Percentiles rank a stretch among this genome's conserved stretches.
These are phyloP conservation scores for Artemisia tridentata DNA, from an alignment of 129 eudicot species.

Conservation along the genomic window DNA sequence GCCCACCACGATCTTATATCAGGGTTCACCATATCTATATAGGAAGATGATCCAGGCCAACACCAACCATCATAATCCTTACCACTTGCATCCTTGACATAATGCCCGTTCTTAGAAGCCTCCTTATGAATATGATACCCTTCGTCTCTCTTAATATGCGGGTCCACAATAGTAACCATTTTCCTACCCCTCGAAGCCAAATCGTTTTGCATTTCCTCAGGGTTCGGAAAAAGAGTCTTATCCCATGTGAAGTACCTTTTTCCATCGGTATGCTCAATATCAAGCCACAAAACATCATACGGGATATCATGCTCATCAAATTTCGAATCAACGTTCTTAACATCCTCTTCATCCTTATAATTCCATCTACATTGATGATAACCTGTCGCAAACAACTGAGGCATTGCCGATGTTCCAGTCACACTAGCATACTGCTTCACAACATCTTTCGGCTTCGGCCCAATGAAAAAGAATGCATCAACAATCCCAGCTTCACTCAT, in stretches of 20 bases:
- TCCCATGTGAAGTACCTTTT: conserved; percentile 98
- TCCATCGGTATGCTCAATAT: conserved; percentile 93
- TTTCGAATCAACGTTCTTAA: conserved; percentile 69
- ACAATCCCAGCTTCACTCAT: conserved; percentile 96
- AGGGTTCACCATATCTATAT: conserved; percentile 87
- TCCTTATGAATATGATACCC: conserved; percentile 83
- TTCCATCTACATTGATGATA: conserved; percentile 99
- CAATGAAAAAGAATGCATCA: conserved; percentile 84
- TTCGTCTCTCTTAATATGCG: conserved; percentile 88
- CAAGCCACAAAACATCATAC: conserved; percentile 97
- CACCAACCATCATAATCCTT: conserved; percentile 99
- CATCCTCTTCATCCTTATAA: conserved; percentile 95
- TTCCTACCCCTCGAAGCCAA: conserved; percentile 83
- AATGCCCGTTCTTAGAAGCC: conserved; percentile 76
- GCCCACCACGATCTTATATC: conserved; percentile 99
- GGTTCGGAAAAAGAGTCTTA: conserved; percentile 73
- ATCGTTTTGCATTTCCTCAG: conserved; percentile 88
- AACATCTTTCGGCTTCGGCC: conserved; percentile 94
- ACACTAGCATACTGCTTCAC: conserved; percentile 77
- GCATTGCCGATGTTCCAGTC: conserved; percentile 84
- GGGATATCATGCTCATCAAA: conserved; percentile 95
- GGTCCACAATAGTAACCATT: conserved; percentile 97
- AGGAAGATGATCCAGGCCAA: conserved; percentile 99
- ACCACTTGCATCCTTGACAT: conserved; percentile 86
- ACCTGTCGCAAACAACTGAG: conserved; percentile 81